Evolutionary conservation across 257 asterid genomes (phyloP), one percentile per base, ranked within the genome.

Genomic region (Euphrasia confusa): DNA sequence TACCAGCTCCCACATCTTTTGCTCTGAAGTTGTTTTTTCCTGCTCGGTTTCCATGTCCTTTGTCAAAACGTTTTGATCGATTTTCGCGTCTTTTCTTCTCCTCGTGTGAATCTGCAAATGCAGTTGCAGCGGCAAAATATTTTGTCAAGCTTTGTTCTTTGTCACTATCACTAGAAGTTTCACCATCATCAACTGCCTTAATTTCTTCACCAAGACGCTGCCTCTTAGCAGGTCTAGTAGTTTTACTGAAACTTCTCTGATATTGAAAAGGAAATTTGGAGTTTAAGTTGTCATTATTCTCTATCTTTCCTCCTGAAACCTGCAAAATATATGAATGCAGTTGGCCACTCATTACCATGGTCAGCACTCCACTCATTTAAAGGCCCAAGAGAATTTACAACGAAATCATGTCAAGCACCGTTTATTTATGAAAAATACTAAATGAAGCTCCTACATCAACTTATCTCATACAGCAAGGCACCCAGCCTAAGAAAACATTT

Each of bases 51-150:
- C 89, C 87, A 74, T 79, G 83, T 71, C 84, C 85, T 76, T 72
- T 87, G 54, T 93, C 97, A 84, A 93, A 93, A 72, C 99, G 96
- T 71, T 77, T 93, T 5, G 99, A 85, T 52, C 99, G 96, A 64
- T 74, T 82, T 81, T 93, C 97, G 4, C 99, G 94, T 60, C 84
- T 87, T 76, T 68, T 84, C 78, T 77, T 89, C 80, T 93, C 99
- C 73, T 89, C 99, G 1, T 91, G 90, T 24, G 94, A 74, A 74
- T 93, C 89, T 15, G 84, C 83, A 42, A 87, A 80, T 58, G 94
- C 76, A 55, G 72, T 69, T 21, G 96, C 94, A 76, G 94, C 80
- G 76, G 96, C 61, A 71, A 77, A 78, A 71, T 87, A 80, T 62
- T 93, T 81, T 2, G 90, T 79, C 80, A 89, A 76, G 76, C 72